Evolutionary conservation across 495 filamentous ascomycete species (phyloP).

Genomic region (Pyrenopolyporus hunteri): DNA sequence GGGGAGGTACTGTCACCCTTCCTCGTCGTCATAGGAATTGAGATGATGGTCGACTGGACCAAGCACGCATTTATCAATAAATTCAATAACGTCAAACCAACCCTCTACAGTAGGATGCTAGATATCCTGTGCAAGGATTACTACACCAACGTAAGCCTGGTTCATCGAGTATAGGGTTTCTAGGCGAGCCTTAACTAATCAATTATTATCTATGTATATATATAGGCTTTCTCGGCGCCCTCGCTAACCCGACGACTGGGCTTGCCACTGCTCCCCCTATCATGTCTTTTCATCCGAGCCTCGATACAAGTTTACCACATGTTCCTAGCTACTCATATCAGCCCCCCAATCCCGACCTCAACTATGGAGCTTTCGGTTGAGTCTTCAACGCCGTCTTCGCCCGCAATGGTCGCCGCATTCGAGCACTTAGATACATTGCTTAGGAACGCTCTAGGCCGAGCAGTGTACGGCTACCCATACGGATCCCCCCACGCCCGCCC

Average conservation of each 20-base stretch:
- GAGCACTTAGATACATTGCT: slow-evolving; percentile 77
- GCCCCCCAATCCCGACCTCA: slow-evolving; percentile 72
- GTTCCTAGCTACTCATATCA: slow-evolving; percentile 87
- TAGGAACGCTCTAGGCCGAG: slow-evolving; percentile 71
- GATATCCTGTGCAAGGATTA: slow-evolving; percentile 97
- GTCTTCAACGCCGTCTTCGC: slow-evolving; percentile 61
- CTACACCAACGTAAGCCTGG: slow-evolving; percentile 76
- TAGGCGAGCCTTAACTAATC: too few species aligned
- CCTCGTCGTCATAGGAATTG: slow-evolving; percentile 87
- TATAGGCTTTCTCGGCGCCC: slow-evolving; percentile 81
- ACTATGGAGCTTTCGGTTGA: slow-evolving; percentile 65
- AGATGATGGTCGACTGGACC: slow-evolving; percentile 97
- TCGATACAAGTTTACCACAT: slow-evolving; percentile 97
- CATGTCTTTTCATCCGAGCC: slow-evolving; percentile 93
- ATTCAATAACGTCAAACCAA: slow-evolving; percentile 95
- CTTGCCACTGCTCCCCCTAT: slow-evolving; percentile 88
- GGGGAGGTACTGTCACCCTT: slow-evolving; percentile 92
- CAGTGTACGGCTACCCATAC: slow-evolving; percentile 61
- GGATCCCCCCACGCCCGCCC: slow-evolving; percentile 25
- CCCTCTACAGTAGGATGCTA: slow-evolving; percentile 84
- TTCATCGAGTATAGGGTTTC: neutral
- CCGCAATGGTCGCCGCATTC: slow-evolving; percentile 72
- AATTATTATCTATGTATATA: slow-evolving; percentile 9
- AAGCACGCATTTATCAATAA: slow-evolving; percentile 98
- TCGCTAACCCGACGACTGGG: slow-evolving; percentile 86